phyloP scores from a whole-genome alignment of 2,329 filamentous ascomycete species.

The Apiospora marii region DNA sequence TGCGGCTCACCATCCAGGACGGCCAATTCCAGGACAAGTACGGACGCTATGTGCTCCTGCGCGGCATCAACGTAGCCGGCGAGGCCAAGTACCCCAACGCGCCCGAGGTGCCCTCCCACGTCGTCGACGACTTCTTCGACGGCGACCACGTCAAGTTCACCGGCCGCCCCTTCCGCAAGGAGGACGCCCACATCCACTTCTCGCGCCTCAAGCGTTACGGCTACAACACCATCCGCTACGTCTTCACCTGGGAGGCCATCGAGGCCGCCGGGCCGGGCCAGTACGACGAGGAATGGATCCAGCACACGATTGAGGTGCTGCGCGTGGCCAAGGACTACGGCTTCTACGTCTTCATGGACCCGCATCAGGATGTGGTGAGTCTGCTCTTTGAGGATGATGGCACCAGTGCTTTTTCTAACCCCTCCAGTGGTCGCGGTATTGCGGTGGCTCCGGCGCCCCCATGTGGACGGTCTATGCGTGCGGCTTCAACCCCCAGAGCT shows the following conservation, averaged over 20 bases:
- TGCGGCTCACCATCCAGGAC: constrained; percentile 85
- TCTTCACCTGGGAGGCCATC: constrained; percentile 99
- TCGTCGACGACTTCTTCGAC: constrained; percentile 84
- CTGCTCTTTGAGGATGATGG: not conserved
- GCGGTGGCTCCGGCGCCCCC: constrained; percentile 92
- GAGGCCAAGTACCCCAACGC: constrained; percentile 88
- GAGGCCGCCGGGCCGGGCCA: constrained; percentile 88
- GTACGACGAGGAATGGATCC: constrained; percentile 94
- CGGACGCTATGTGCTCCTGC: constrained; percentile 85
- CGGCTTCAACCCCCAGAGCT: constrained; percentile 85
- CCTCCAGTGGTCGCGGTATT: constrained; percentile 86
- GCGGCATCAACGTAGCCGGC: constrained; percentile 92
- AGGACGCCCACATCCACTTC: constrained; percentile 88
- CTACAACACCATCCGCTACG: constrained; percentile 95
- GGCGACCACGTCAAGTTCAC: constrained; percentile 92
- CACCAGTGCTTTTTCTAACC: not conserved
- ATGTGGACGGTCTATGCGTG: constrained; percentile 98
- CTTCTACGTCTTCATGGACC: constrained; percentile 98
- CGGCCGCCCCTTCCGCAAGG: constrained; percentile 80
- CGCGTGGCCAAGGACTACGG: constrained; percentile 87
- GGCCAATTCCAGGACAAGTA: constrained; percentile 82
- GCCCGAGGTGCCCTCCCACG: constrained; percentile 83
- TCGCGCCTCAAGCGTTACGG: constrained; percentile 85
- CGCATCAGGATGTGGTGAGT: constrained; percentile 94
- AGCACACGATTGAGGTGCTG: constrained; percentile 86